These are phyloP conservation scores for Lyophyllum semitale DNA, from an alignment of 768 basidiomycete genomes.

Conservation along the genomic window DNA sequence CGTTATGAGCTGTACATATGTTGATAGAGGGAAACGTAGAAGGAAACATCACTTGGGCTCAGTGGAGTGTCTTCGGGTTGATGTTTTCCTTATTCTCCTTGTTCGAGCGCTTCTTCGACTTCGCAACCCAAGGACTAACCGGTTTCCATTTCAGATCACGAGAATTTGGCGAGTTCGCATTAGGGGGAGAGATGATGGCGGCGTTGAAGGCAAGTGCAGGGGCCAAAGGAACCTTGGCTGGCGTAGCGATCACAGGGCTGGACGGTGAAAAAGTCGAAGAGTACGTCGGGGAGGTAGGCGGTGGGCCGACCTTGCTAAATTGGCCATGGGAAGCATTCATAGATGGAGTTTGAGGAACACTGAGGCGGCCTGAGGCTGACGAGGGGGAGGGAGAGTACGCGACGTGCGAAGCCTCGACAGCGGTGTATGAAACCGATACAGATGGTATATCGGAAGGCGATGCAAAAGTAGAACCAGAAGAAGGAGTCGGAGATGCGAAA, in stretches of 20 bases:
- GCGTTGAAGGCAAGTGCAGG: not conserved
- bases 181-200: not conserved
- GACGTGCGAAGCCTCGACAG: not conserved
- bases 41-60: no score
- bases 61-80: not conserved
- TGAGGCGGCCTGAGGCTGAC: not conserved
- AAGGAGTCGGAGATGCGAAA: not conserved
- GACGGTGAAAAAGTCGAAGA: not conserved
- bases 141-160: not conserved
- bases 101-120: not conserved
- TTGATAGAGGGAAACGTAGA: no score
- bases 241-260: not conserved
- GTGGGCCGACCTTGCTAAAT: not conserved
- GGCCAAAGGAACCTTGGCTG: not conserved
- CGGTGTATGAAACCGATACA: not conserved
- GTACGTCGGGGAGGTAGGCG: no score
- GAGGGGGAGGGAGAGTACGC: not conserved
- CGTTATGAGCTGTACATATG: no score
- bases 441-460: no score
- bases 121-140: not conserved
- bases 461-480: not conserved
- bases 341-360: not conserved
- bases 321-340: not conserved
- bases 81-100: conserved; percentile 1
- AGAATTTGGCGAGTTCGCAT: not conserved